Evolutionary conservation across 352 stramenopile species (phyloP), one percentile per base, ranked within the genome.

Genomic region (Pythium guiyangense): DNA sequence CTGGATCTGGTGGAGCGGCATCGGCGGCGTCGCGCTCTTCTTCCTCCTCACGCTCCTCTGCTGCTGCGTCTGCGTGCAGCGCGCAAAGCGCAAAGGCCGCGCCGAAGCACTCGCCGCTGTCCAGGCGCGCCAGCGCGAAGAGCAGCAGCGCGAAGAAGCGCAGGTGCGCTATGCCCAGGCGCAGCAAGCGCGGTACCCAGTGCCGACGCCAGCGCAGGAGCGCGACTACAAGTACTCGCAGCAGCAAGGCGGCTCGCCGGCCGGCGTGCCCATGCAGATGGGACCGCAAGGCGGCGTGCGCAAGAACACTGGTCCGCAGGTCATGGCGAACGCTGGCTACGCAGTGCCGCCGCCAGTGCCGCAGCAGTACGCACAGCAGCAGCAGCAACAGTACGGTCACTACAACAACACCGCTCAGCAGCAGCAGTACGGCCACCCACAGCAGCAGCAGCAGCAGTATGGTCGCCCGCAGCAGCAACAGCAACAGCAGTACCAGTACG

Each of bases 61-160:
- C 76, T 90, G 76, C 64, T 83, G 75, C 71, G 71, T 89, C 46
- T 92, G 83, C 64, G 73, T 88, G 64, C 76, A 87, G 57, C 74
- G 83, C 50, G 83, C 78, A 60, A 88, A 87, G 74, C 79, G 79
- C 58, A 90, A 90, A 59, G 83, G 78, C n/a, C 70, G 78, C 40
- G 63, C 85, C 39, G 78, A 92, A 54, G 79, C 79, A 4, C 43
- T 89, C 20, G 78, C 78, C 1, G 51, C 76, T 20, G 73, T 90
- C 39, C 78, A 90, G 45, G 67, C 70, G 4, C 73, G 65, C 31
- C 71, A 90, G 50, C 70, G 73, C 6, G 67, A 86, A 44, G 65
- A 69, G 10, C 64, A 82, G 37, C 69, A 82, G 53, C 73, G 64
- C 12, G 69, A 81, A 52, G 61, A 77, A 29, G 70, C 74, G 17